Conservation (phyloP, 2,329 filamentous ascomycete species). For the Hypoxylon sp. region DNA sequence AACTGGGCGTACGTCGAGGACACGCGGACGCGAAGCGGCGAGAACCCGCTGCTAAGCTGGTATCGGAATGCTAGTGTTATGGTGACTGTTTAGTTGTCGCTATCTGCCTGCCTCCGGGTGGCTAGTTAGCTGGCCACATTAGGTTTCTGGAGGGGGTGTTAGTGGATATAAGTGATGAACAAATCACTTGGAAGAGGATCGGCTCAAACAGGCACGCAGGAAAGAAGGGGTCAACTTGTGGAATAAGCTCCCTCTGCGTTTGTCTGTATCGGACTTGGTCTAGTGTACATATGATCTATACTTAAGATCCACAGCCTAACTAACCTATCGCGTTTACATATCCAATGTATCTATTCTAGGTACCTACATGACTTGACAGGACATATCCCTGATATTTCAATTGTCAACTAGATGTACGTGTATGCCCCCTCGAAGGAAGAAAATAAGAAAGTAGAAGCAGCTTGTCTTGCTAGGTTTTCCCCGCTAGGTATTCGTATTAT, state of each 20-base stretch:
- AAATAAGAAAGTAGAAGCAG: background rate
- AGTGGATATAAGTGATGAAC: background rate
- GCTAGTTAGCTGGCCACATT: background rate
- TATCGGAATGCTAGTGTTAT: slow-evolving; percentile 96
- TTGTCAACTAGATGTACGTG: background rate
- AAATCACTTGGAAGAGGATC: background rate
- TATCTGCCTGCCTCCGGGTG: background rate
- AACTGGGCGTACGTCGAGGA: slow-evolving; percentile 92
- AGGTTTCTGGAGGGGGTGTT: background rate
- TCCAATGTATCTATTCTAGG: too few species aligned
- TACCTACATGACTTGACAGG: too few species aligned
- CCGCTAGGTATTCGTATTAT: too few species aligned
- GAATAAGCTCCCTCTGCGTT: too few species aligned
- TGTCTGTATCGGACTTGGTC: background rate
- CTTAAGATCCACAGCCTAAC: background rate
- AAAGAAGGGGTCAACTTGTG: background rate
- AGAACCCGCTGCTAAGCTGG: slow-evolving; percentile 92
- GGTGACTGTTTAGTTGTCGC: slow-evolving; percentile 74
- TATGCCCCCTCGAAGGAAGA: background rate
- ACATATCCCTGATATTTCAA: too few species aligned
- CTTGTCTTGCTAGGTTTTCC: background rate
- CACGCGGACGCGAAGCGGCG: slow-evolving; percentile 87
- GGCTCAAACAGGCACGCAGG: background rate
- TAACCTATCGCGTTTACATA: too few species aligned
- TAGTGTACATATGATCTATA: background rate